Base-by-base conservation (phyloP, 768 basidiomycete species). In the Mycena filopes region DNA sequence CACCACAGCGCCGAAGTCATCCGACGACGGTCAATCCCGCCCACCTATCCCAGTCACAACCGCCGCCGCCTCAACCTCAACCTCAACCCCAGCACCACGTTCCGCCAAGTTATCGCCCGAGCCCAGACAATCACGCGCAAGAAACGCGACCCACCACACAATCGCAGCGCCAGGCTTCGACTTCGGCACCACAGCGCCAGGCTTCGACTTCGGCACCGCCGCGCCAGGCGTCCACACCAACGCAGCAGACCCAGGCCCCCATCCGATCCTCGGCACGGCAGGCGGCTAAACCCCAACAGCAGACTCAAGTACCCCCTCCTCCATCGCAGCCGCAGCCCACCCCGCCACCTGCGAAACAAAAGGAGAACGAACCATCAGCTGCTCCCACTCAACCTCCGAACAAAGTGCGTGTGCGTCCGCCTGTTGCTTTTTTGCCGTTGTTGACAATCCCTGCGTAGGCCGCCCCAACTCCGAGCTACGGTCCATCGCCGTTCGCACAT, bases 401-500 rank as follows among this genome's bases (percentile, higher is more conserved):
- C 21, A 55, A 66, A 13, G 57, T 60, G 48, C 40, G 59, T 36
- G 13, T 20, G 26, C 23, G 20, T 38, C 9, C 8, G 13, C 8
- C 13, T 7, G 1, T 45, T 38, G 6, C 25, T 43, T 46, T 25
- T 10, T 36, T n/a, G n/a, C n/a, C n/a, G 18, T 13, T 16, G 25
- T 55, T 48, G 10, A 7, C 53, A 53, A 60, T n/a, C 31, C 13
- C 5, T 18, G 33, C 23, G 8, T 46, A 66, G 60, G 16, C 59
- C 40, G 49, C 55, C 21, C 29, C 55, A 11, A 53, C 50, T 11
- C 59, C 60, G 20, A 61, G 59, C 48, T 66, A 66, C 33, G 65
- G 65, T 13, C 38, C 61, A 2, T 66, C 65, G 50, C 65, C 65
- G 23, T 66, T 66, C 33, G 65, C 54, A 4, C 59, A 61, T 29